Conservation (phyloP, 2,329 filamentous ascomycete genomes). For the Daldinia eschscholtzii region DNA sequence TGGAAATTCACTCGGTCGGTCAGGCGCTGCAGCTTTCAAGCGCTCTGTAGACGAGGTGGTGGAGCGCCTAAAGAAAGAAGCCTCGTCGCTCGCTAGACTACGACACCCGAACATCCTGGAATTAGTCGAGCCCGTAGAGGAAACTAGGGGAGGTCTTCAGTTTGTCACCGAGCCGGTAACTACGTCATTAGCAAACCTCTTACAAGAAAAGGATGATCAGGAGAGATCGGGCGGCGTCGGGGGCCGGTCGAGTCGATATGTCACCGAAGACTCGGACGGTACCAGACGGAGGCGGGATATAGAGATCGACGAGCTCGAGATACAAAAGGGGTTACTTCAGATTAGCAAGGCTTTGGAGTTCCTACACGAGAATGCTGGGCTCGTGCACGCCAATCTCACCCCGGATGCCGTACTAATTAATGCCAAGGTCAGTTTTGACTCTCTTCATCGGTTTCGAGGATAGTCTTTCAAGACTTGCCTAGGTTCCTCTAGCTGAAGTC, state of each 20-base stretch:
- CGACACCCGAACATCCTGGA: slow-evolving; percentile 94
- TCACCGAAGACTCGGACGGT: slow-evolving; percentile 83
- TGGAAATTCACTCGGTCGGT: slow-evolving; percentile 70
- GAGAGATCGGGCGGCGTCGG: slow-evolving; percentile 77
- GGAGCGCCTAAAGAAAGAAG: slow-evolving; percentile 91
- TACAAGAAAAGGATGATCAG: slow-evolving; percentile 91
- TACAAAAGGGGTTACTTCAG: slow-evolving; percentile 95
- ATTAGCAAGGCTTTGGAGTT: slow-evolving; percentile 95
- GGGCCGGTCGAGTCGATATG: slow-evolving; percentile 80
- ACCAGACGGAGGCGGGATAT: slow-evolving; percentile 80
- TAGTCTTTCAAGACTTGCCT: background rate
- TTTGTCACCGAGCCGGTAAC: slow-evolving; percentile 95
- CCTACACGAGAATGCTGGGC: slow-evolving; percentile 90
- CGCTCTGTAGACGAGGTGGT: slow-evolving; percentile 89
- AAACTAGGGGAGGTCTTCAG: slow-evolving; percentile 91
- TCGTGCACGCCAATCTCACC: slow-evolving; percentile 94
- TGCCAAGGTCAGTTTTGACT: slow-evolving; percentile 74
- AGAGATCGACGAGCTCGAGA: slow-evolving; percentile 96
- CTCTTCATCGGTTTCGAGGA: slow-evolving; percentile 1
- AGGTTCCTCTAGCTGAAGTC: background rate
- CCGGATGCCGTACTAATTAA: slow-evolving; percentile 96
- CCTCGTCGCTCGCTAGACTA: slow-evolving; percentile 86
- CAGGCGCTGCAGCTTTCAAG: slow-evolving; percentile 78
- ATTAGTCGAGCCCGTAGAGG: slow-evolving; percentile 93
- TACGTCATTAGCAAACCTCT: slow-evolving; percentile 82